Base-by-base conservation (phyloP, 2,329 filamentous ascomycete species). In the Monosporascus cannonballus region DNA sequence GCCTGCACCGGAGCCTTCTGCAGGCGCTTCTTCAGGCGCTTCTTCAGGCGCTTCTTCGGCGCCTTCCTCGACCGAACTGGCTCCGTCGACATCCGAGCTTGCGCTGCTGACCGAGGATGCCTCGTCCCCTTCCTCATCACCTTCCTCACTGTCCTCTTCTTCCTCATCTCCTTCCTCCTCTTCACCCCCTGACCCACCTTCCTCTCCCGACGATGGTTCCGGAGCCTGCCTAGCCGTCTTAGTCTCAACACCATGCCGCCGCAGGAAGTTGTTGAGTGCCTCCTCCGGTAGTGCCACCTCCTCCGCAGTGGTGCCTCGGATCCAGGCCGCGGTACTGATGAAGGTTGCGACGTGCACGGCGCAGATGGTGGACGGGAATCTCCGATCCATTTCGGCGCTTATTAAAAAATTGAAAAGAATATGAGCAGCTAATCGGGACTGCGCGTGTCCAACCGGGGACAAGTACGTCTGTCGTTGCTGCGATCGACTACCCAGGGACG, bases 251-350 rank as follows among this genome's bases (percentile, higher is more conserved):
- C 55, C 34, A 34, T 61, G 55, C 45, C 60, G 49, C 24, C 46
- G 48, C 4, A 62, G 59, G 50, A 62, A 62, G 50, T 62, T 61
- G 50, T 61, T 51, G 15, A 62, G 55, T 18, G 58, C 57, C 7
- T 62, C 56, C 24, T 54, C 52, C 3, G 60, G 59, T 20, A 62
- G 37, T 27, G 52, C 56, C 46, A 54, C 60, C 24, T 56, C 56
- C 36, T 53, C 56, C 3, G 56, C 57, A 51, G 53, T 51, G 38
- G 53, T 50, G 44, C 60, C 59, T 30, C 61, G 60, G 47, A 62
- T 59, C 60, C 60, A 62, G 11, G 60, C 60, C n/a, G 60, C 60
- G 4, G 60, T 62, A 53, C 57, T 60, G 53, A 62, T 54, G 51
- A 62, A 61, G 25, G 54, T 56, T 27, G 59, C 57, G 34, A 61